Evolutionary conservation across 2,329 filamentous ascomycete genomes (phyloP).

Genomic region (Ascochyta lentis): DNA sequence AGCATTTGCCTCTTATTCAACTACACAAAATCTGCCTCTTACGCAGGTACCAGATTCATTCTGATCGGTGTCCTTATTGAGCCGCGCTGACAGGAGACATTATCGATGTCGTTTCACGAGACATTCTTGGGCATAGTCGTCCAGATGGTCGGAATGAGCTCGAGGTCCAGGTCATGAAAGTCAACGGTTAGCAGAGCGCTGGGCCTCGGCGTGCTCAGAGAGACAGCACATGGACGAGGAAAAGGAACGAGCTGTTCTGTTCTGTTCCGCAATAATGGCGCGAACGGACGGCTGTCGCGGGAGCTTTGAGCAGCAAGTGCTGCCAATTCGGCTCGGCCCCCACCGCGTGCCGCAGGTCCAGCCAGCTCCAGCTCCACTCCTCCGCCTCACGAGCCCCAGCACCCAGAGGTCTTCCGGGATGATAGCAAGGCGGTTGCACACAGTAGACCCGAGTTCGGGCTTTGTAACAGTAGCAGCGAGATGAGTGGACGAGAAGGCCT

Average conservation of each 20-base stretch:
- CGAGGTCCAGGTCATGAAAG: neutral
- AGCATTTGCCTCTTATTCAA: neutral
- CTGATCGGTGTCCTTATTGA: neutral
- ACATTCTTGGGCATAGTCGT: neutral
- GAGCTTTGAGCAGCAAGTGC: constrained; percentile 1
- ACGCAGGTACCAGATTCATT: neutral
- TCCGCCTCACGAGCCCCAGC: constrained; percentile 9
- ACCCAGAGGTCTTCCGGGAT: constrained; percentile 4
- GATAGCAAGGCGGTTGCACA: constrained; percentile 5
- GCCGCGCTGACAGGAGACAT: constrained; percentile 6
- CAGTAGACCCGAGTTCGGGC: constrained; percentile 6
- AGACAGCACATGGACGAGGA: neutral
- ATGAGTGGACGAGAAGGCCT: constrained; percentile 12
- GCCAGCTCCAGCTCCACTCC: constrained; percentile 8
- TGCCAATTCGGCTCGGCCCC: constrained; percentile 1
- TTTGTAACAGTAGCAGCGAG: constrained; percentile 11
- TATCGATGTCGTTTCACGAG: constrained; percentile 6
- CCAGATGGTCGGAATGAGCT: neutral
- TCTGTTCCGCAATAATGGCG: neutral
- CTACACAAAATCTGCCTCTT: neutral
- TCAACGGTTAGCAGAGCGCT: neutral
- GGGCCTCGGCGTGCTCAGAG: neutral
- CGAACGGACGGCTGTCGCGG: neutral
- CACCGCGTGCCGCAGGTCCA: constrained; percentile 9
- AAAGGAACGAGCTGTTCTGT: neutral